phyloP scores from a whole-genome alignment of 2,329 filamentous ascomycete genomes.

The Chaetomium sp. region DNA sequence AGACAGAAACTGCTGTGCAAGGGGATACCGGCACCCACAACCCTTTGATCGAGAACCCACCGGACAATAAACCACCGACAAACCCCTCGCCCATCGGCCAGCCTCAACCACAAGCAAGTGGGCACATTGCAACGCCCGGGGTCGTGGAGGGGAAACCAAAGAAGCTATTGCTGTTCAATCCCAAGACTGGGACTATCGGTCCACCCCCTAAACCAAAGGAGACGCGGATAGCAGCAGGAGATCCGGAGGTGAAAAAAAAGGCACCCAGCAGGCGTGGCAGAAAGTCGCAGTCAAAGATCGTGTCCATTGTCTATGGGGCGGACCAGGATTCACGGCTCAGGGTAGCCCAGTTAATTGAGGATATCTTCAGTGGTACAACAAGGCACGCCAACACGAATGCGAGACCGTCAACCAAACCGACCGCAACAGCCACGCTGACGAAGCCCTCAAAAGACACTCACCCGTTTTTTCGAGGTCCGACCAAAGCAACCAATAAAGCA shows the following conservation, averaged over 20 bases:
- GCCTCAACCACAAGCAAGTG: no score
- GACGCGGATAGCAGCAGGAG: conserved; percentile 16
- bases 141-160: conserved; percentile 30
- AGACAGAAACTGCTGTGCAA: background rate
- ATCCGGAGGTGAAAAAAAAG: conserved; percentile 8
- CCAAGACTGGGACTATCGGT: conserved; percentile 55
- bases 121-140: background rate
- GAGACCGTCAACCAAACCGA: conserved; percentile 19
- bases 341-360: conserved; percentile 55
- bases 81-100: background rate
- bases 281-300: conserved; percentile 37
- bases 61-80: no score
- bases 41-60: background rate
- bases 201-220: conserved; percentile 52
- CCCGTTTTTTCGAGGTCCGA: conserved; percentile 37
- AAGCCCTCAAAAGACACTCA: conserved; percentile 32
- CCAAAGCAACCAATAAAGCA: conserved; percentile 23
- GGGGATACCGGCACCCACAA: background rate
- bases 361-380: conserved; percentile 44
- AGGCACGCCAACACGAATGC: conserved; percentile 25
- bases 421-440: conserved; percentile 22
- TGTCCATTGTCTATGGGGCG: conserved; percentile 54
- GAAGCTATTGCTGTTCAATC: conserved; percentile 52
- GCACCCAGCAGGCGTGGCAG: conserved; percentile 29
- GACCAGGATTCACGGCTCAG: conserved; percentile 38